Evolutionary conservation across 2,329 filamentous ascomycete genomes (phyloP).

Genomic region (Colletotrichum paranaense): DNA sequence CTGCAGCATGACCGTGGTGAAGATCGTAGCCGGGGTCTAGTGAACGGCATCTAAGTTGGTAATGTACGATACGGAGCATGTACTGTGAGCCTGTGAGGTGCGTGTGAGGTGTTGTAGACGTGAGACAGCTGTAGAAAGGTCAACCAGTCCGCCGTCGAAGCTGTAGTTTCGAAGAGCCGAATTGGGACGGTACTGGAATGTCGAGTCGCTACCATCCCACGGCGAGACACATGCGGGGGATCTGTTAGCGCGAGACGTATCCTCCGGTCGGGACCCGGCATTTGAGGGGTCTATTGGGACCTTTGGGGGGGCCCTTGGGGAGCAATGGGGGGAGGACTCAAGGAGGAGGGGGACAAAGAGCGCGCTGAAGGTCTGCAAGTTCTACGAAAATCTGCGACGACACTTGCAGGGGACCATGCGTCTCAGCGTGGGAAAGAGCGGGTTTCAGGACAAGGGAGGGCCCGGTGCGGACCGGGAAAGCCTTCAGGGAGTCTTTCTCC

Average conservation of each 20-base stretch:
- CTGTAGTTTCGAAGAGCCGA: conserved; percentile 27
- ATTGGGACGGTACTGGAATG: conserved; percentile 4
- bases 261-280: neutral
- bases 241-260: conserved; percentile 19
- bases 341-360: too few species aligned
- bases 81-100: too few species aligned
- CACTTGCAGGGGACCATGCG: conserved; percentile 32
- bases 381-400: conserved; percentile 11
- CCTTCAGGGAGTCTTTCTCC: neutral
- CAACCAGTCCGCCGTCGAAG: conserved; percentile 18
- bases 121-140: conserved; percentile 11
- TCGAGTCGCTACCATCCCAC: neutral
- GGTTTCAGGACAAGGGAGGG: conserved; percentile 36
- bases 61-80: too few species aligned
- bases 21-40: conserved; percentile 7
- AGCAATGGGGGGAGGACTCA: too few species aligned
- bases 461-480: conserved; percentile 6
- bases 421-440: conserved; percentile 37
- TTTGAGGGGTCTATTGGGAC: neutral
- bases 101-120: conserved; percentile 10
- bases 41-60: neutral
- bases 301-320: neutral
- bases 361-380: conserved; percentile 20
- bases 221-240: conserved; percentile 1
- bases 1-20: conserved; percentile 3